phyloP scores from a whole-genome alignment of 2,329 filamentous ascomycete genomes.

The Cercospora citrullina region DNA sequence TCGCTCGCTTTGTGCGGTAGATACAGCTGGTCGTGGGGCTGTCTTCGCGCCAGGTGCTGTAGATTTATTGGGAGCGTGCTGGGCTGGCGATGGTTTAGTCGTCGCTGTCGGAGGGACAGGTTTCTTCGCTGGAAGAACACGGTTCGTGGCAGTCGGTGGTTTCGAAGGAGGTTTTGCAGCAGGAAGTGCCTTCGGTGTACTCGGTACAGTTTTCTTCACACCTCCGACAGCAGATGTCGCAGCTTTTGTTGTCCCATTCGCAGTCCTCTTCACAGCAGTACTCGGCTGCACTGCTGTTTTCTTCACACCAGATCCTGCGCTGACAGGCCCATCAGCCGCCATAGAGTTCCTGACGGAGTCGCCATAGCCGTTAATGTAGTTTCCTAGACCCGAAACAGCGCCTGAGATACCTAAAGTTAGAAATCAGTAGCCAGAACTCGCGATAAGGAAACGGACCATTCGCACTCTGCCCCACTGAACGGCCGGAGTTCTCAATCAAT shows the following conservation, averaged over 20 bases:
- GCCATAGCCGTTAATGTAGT: slow-evolving; percentile 40
- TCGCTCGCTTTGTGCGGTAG: slow-evolving; percentile 19
- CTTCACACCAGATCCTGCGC: slow-evolving; percentile 21
- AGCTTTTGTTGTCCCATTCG: slow-evolving; percentile 8
- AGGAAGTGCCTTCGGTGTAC: slow-evolving; percentile 17
- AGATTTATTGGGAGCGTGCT: neutral
- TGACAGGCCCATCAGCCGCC: slow-evolving; percentile 35
- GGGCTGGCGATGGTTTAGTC: slow-evolving; percentile 5
- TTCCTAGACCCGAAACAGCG: slow-evolving; percentile 37
- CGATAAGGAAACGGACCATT: slow-evolving; percentile 22
- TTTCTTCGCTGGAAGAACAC: slow-evolving; percentile 14
- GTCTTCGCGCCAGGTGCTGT: neutral
- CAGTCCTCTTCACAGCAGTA: slow-evolving; percentile 20
- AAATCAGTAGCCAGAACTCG: slow-evolving; percentile 23
- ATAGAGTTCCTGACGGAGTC: slow-evolving; percentile 35
- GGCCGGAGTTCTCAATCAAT: slow-evolving; percentile 38
- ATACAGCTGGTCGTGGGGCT: slow-evolving; percentile 14
- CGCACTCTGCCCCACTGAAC: slow-evolving; percentile 38
- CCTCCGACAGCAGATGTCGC: neutral
- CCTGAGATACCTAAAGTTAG: slow-evolving; percentile 38
- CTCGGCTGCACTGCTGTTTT: slow-evolving; percentile 32
- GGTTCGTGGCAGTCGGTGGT: slow-evolving; percentile 10
- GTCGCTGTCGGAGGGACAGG: neutral
- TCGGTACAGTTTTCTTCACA: slow-evolving; percentile 1
- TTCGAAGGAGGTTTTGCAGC: slow-evolving; percentile 18